Evolutionary conservation across 192 early-diverging fungal genomes (phyloP), one percentile per base, ranked within the genome.

Genomic region (Diversispora eburnea): DNA sequence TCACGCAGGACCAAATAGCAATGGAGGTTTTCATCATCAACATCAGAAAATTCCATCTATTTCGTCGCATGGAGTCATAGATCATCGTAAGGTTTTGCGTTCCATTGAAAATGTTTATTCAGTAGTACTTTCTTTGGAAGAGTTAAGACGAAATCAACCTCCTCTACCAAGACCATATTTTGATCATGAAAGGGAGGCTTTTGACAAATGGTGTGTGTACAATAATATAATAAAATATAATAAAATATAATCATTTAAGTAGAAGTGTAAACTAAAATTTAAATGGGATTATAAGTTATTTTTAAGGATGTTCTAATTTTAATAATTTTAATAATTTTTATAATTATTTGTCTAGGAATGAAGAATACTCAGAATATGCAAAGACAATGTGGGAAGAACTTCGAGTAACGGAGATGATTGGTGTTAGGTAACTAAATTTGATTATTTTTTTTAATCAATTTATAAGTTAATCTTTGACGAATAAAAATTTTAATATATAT

Each of bases 31-130:
- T 70, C 77, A 12, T 73, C 77, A 43, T 77, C 79, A 54, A 74
- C 80, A 68, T 42, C 69, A 70, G 45, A 70, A 54, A 60, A 41
- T 47, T 6, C 52, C 47, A 17, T 77, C 75, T 74, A 58, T 76
- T 74, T 74, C 83, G 73, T 74, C 82, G 62, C 85, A 87, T 77
- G 75, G 83, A 68, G 78, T 86, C 41, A 75, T 86, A 79, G 79
- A 82, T 73, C 78, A 86, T 74, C 83, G 86, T 46, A 76, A 83
- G 62, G 81, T 89, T 8, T 78, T 91, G 61, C 85, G 82, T 48
- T 78, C 83, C 59, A 91, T 95, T 58, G 97, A 98, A 78, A 86
- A 85, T 47, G 86, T 94, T 8, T 97, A 94, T 76, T 80, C 82
- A 1, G 83, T 79, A 56, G 90, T 98, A 12, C 77, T 97, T 65